phyloP scores from a whole-genome alignment of 352 stramenopile species.

The Phytophthora cactorum region DNA sequence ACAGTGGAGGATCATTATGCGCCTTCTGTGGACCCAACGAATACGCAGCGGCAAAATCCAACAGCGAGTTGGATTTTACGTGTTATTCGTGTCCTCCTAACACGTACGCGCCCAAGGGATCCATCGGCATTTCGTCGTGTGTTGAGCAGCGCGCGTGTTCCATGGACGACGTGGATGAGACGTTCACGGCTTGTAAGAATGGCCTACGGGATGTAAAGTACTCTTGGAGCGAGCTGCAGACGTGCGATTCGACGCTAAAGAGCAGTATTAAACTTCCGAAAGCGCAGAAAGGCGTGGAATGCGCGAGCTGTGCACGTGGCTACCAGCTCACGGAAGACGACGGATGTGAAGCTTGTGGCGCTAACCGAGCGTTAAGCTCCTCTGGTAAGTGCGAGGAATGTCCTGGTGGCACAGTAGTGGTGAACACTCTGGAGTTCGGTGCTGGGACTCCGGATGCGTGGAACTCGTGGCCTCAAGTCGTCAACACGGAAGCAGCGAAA shows the following conservation, averaged over 20 bases:
- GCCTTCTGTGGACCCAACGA: conserved; percentile 82
- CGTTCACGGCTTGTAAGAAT: conserved; percentile 60
- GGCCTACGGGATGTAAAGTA: conserved; percentile 67
- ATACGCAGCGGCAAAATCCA: conserved; percentile 70
- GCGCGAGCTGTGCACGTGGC: conserved; percentile 57
- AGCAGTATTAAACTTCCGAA: conserved; percentile 52
- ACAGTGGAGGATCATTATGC: conserved; percentile 75
- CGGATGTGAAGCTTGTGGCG: conserved; percentile 51
- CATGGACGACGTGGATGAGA: conserved; percentile 65
- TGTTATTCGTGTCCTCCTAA: conserved; percentile 73
- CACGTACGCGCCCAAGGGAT: conserved; percentile 73
- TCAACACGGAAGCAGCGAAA: conserved; percentile 49
- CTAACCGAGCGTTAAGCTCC: conserved; percentile 37
- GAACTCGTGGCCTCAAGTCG: conserved; percentile 62
- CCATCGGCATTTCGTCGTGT: conserved; percentile 73
- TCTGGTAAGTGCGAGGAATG: conserved; percentile 49
- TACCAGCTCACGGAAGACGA: conserved; percentile 49
- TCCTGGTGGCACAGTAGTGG: conserved; percentile 51
- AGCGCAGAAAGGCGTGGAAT: conserved; percentile 45
- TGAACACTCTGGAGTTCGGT: conserved; percentile 64
- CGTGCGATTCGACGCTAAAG: conserved; percentile 57
- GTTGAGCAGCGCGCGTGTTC: conserved; percentile 68
- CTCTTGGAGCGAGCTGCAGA: conserved; percentile 70
- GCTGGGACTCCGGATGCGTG: conserved; percentile 58
- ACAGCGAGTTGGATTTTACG: conserved; percentile 79